Base-by-base conservation (phyloP, 2,329 filamentous ascomycete genomes). In the Sporothrix brasiliensis region DNA sequence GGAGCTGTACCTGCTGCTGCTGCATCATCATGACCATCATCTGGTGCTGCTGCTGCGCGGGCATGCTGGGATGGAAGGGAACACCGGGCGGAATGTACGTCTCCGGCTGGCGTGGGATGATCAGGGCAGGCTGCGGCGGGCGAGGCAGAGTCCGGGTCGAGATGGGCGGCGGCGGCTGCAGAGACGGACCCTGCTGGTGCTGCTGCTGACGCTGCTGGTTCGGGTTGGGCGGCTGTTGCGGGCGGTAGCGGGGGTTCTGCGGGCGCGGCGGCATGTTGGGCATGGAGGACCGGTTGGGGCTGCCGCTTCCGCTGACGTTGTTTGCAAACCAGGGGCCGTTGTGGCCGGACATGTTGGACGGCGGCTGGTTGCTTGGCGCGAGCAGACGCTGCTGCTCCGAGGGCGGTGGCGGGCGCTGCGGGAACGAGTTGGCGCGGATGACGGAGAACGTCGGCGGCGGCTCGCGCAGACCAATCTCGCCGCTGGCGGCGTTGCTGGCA, bases 401-500 rank as follows among this genome's bases (percentile, higher is more conserved):
- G 16, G 71, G 72, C n/a, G 72, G 72, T 11, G 69, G 58, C 14
- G 72, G 72, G 1, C 72, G 72, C 41, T 56, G 58, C 24, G 72
- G 71, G 11, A 61, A 21, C 34, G 70, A 58, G 52, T 49, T 50
- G 34, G 67, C 16, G 21, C 67, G 69, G 53, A 52, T 39, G 19
- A 63, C 65, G 7, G 54, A 13, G 3, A 67, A 70, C 1, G 53
- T 52, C n/a, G 61, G 61, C 54, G 61, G 41, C n/a, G 69, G 50
- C 41, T 56, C 24, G 1, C 47, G 41, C 53, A 67, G 44, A 24
- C 69, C 53, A n/a, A 67, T 27, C 27, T 39, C 44, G 53, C 16
- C 56, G 53, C n/a, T 21, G 69, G 49, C 34, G 19, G 66, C 49
- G 41, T 58, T 50, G 58, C 27, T 68, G 65, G 21, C 56, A 56